Conservation (phyloP, 83 land plant genomes). For the Picea mariana region DNA sequence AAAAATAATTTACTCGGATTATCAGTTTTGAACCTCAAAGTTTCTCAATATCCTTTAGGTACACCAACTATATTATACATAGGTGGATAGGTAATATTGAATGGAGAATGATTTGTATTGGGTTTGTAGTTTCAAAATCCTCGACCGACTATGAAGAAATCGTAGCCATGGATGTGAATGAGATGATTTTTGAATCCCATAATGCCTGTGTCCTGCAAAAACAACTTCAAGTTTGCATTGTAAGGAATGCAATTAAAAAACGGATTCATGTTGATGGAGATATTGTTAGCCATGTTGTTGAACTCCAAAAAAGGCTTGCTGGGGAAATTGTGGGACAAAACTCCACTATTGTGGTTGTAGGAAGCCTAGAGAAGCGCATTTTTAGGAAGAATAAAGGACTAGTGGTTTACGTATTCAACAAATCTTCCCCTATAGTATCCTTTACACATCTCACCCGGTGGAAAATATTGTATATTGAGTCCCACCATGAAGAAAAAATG, state of each 20-base stretch:
- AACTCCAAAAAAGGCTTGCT: slow-evolving; percentile 26
- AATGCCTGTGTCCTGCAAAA: not conserved
- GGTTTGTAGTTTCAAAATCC: no score
- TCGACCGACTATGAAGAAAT: no score
- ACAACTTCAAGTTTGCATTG: slow-evolving; percentile 25
- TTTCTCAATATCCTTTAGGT: slow-evolving; percentile 5
- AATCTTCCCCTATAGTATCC: no score
- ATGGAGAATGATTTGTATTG: no score
- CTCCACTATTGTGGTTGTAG: slow-evolving; percentile 21
- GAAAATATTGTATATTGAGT: no score
- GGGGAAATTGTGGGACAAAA: slow-evolving; percentile 27
- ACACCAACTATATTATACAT: slow-evolving; percentile 66
- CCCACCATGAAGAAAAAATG: no score
- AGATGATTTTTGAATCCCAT: no score
- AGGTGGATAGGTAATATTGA: slow-evolving; percentile 39
- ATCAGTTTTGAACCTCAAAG: slow-evolving; percentile 44
- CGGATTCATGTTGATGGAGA: slow-evolving; percentile 27
- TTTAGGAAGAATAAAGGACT: no score
- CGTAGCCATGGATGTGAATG: no score
- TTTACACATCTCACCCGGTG: no score
- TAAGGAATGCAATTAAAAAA: slow-evolving; percentile 22
- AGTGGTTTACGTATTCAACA: no score
- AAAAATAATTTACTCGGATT: slow-evolving; percentile 23
- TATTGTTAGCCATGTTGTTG: slow-evolving; percentile 31
- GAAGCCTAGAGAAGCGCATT: not conserved